phyloP scores from a whole-genome alignment of 225 moss, liverwort and hornwort genomes.

The Antitrichia curtipendula region DNA sequence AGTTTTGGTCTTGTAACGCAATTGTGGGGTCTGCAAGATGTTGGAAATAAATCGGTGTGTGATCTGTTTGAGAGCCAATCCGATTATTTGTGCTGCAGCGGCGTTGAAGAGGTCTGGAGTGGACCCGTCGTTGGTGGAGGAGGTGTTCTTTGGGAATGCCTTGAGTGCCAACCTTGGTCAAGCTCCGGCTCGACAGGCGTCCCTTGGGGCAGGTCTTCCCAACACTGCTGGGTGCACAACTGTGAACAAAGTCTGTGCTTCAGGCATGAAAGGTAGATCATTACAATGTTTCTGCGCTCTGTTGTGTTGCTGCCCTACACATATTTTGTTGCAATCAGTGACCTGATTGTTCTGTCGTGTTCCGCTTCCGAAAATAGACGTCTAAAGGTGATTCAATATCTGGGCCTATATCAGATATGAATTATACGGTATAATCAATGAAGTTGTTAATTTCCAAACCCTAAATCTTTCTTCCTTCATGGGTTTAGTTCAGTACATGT shows the following conservation, averaged over 20 bases:
- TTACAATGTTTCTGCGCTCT: not conserved
- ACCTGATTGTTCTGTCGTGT: not conserved
- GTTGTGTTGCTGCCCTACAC: not conserved
- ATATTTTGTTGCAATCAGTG: not conserved
- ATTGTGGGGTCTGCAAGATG: not conserved
- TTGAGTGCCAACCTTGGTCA: constrained; percentile 93
- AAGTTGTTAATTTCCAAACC: not conserved
- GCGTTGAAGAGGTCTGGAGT: constrained; percentile 71
- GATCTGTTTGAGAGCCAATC: not conserved
- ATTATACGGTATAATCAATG: not conserved
- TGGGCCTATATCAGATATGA: not conserved
- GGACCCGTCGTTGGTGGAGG: constrained; percentile 71
- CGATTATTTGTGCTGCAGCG: constrained; percentile 22
- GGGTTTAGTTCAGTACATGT: not conserved
- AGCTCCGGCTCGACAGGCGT: constrained; percentile 92
- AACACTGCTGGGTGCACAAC: constrained; percentile 63
- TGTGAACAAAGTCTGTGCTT: constrained; percentile 96
- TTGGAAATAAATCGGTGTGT: not conserved
- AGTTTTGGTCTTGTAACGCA: not conserved
- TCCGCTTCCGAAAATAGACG: not conserved
- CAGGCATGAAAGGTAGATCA: constrained; percentile 77
- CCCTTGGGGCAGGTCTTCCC: constrained; percentile 78
- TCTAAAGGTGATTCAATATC: not conserved
- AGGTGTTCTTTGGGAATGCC: constrained; percentile 85
- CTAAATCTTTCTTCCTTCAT: not conserved